Evolutionary conservation across 805 yeast genomes (phyloP), one percentile per base, ranked within the genome.

Genomic region (Zygosaccharomyces bisporus): DNA sequence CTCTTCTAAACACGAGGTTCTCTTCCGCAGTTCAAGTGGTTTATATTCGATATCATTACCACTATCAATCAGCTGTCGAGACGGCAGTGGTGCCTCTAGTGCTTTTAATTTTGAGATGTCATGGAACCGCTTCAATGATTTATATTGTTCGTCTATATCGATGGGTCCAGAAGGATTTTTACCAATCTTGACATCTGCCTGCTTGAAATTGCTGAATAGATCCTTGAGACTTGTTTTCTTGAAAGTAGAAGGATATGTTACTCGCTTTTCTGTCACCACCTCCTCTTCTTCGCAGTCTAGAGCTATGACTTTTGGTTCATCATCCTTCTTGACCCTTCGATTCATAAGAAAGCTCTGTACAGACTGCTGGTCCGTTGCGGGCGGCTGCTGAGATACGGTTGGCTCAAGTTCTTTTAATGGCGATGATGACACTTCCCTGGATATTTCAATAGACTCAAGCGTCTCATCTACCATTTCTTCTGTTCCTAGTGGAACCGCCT

Each of bases 181-280:
- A 9, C 35, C 35, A 21, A 34, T 41, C 20, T 41, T 40, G 6
- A 23, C 13, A 4, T 41, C 41, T 21, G 43, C 14, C 24, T 42
- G 48, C 24, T 43, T 51, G 21, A 54, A 53, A 24, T 44, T 51
- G 4, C 40, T 42, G 29, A 61, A 56, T 2, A 61, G 42, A 31
- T 58, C 51, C 34, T 54, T 57, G 10, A 61, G 45, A 10, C 51
- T 51, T 1, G 64, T 55, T 27, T 45, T 58, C 45, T 57, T 61
- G 19, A 47, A 46, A 37, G 47, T 52, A 1, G 46, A 21, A 2
- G 60, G 58, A 12, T 41, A 41, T 6, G 44, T 24, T 6, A 50
- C 34, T 33, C 47, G 44, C 19, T 25, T 44, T 4, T 30, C 46
- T 13, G 30, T 24, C 40, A 17, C n/a, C 4, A 34, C 40, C 9